These are phyloP conservation scores for Russula foetens DNA, from an alignment of 768 basidiomycete genomes.

Conservation along the genomic window DNA sequence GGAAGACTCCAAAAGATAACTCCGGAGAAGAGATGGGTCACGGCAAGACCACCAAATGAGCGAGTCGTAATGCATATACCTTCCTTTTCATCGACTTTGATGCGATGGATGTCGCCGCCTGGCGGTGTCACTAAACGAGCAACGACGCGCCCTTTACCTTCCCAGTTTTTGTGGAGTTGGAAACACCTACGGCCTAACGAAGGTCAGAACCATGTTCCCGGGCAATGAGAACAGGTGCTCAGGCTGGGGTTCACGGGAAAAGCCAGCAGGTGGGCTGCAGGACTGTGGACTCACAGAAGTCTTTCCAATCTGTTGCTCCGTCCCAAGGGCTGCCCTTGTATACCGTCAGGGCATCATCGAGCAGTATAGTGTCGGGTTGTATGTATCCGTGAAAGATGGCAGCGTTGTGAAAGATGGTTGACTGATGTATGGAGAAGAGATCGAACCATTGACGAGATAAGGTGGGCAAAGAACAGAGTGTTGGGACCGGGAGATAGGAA, in stretches of 20 bases:
- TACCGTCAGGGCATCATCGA: slow-evolving; percentile 26
- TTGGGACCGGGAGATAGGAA: slow-evolving; percentile 40
- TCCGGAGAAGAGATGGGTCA: slow-evolving; percentile 45
- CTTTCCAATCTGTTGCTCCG: slow-evolving; percentile 45
- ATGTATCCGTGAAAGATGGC: slow-evolving; percentile 45
- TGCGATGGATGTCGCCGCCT: slow-evolving; percentile 48
- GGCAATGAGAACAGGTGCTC: too few species aligned
- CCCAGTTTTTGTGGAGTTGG: slow-evolving; percentile 45
- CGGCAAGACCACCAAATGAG: slow-evolving; percentile 45
- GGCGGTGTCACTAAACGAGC: slow-evolving; percentile 29
- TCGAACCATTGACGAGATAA: slow-evolving; percentile 40
- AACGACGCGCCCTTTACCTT: slow-evolving; percentile 39
- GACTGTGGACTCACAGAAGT: too few species aligned
- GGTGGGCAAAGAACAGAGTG: slow-evolving; percentile 31
- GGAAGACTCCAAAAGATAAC: slow-evolving; percentile 54
- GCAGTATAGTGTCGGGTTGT: slow-evolving; percentile 21
- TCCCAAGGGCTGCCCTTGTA: slow-evolving; percentile 32
- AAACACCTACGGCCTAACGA: slow-evolving; percentile 39
- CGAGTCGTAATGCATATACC: slow-evolving; percentile 55
- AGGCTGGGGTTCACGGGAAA: too few species aligned
- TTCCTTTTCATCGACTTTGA: slow-evolving; percentile 64
- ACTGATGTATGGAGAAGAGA: slow-evolving; percentile 41
- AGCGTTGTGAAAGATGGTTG: slow-evolving; percentile 48
- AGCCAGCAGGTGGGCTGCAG: not conserved
- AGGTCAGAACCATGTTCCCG: not conserved